A percentile compares a stretch with the other conserved stretches of the same genome.
Evolutionary conservation across 148 eudicot genomes (phyloP).

Genomic region (Vaccinium darrowii): DNA sequence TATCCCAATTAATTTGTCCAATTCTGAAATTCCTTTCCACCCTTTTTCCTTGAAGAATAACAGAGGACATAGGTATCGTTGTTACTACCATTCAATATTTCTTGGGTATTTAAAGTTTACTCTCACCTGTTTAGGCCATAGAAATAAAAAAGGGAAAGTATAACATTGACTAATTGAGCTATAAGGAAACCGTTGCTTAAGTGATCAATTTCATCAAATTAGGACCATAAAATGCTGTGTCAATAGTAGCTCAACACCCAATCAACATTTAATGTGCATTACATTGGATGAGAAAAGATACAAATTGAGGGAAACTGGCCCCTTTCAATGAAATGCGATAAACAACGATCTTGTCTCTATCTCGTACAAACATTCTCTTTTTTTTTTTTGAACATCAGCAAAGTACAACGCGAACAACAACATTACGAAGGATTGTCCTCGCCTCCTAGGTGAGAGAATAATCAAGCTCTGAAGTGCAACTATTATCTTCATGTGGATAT

Average conservation of each 20-base stretch:
- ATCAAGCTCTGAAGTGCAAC: too few species aligned
- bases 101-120: too few species aligned
- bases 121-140: too few species aligned
- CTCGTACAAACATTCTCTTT: background rate
- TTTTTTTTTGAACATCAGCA: background rate
- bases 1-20: too few species aligned
- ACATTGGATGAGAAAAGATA: background rate
- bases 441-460: background rate
- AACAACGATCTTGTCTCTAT: background rate
- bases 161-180: too few species aligned
- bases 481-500: background rate
- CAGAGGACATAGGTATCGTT: too few species aligned
- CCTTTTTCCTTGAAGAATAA: too few species aligned
- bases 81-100: too few species aligned
- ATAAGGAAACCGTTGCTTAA: background rate
- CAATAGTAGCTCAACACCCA: background rate
- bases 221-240: background rate
- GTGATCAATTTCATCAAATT: background rate
- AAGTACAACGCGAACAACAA: background rate
- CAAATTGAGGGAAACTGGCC: background rate
- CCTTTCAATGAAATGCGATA: background rate
- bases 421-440: background rate
- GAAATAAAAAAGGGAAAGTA: too few species aligned
- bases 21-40: too few species aligned
- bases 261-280: background rate